Evolutionary conservation across 1,284 basidiomycete species (phyloP), one percentile per base, ranked within the genome.

Genomic region (Pulchroboletus neoregius): DNA sequence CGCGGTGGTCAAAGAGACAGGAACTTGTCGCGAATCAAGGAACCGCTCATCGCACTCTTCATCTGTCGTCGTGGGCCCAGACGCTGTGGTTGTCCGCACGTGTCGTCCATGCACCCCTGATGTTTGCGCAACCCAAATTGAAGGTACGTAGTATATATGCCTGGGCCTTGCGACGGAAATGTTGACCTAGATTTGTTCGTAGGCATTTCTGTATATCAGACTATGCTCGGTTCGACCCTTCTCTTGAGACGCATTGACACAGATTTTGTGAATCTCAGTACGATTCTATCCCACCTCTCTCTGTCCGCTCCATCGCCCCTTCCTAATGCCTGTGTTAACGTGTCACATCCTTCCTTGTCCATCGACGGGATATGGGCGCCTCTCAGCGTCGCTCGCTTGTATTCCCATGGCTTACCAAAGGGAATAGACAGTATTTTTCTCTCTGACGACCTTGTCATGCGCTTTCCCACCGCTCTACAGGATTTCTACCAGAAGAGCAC

Each of bases 201-300:
- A 87, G 84, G 80, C 53, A 80, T 87, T 49, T 74, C 80, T 37
- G 82, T 86, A 39, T 87, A 84, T 63, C 82, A 81, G 60, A 82
- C 79, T 63, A 71, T 67, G 44, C 69, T 86, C 7, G 79, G 75
- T 35, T 63, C 72, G 11, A 70, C 70, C 34, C 66, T 71, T 27
- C 68, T 86, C 38, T 66, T 85, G 50, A 79, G 84, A 54, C 77
- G 84, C 46, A 78, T 85, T 43, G 84, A 87, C 65, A 82, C 82
- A 22, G 81, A 84, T 58, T 87, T 82, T 54, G 83, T 87, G 54
- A 84, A 87, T 60, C 69, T 85, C 36, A 73, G 80, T 28, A 74
- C 78, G 23, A 78, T 87, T 50, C 64, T 76, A 15, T 69, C 72
- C 43, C 50, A 65, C 24, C 48, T 60, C 20, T 70, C 40, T 30